Evolutionary conservation across 805 yeast species (phyloP).

Genomic region (Cyberlindnera euphorbiae): DNA sequence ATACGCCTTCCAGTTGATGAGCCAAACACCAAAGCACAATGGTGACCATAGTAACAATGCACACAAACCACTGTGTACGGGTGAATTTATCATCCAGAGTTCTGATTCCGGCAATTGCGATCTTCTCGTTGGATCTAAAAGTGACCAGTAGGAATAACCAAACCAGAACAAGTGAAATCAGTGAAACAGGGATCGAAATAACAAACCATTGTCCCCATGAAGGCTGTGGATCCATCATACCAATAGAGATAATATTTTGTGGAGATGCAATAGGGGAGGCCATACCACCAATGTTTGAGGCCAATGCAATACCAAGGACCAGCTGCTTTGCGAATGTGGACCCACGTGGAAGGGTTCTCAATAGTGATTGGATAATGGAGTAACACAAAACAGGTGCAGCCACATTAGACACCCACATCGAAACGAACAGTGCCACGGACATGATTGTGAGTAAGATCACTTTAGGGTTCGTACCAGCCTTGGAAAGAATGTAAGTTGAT

Average conservation of each 20-base stretch:
- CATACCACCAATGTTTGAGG: conserved; percentile 95
- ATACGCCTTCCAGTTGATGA: conserved; percentile 59
- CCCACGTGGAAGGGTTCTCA: conserved; percentile 76
- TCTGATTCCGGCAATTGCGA: conserved; percentile 44
- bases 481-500: conserved; percentile 74
- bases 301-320: conserved; percentile 86
- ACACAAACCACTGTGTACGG: conserved; percentile 68
- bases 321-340: conserved; percentile 78
- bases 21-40: conserved; percentile 89
- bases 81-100: conserved; percentile 63
- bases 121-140: conserved; percentile 49
- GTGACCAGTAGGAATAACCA: conserved; percentile 71
- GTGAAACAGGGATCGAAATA: conserved; percentile 76
- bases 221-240: conserved; percentile 76
- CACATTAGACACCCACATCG: conserved; percentile 96
- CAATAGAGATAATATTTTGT: conserved; percentile 88
- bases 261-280: conserved; percentile 97
- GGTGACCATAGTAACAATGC: conserved; percentile 61
- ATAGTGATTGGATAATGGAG: conserved; percentile 85
- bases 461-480: conserved; percentile 84
- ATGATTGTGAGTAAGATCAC: conserved; percentile 73
- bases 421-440: conserved; percentile 78
- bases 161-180: conserved; percentile 55
- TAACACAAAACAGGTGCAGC: conserved; percentile 95
- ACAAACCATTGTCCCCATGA: conserved; percentile 95